Base-by-base conservation (phyloP, 2,329 filamentous ascomycete species). In the Microthyrium microscopicum region DNA sequence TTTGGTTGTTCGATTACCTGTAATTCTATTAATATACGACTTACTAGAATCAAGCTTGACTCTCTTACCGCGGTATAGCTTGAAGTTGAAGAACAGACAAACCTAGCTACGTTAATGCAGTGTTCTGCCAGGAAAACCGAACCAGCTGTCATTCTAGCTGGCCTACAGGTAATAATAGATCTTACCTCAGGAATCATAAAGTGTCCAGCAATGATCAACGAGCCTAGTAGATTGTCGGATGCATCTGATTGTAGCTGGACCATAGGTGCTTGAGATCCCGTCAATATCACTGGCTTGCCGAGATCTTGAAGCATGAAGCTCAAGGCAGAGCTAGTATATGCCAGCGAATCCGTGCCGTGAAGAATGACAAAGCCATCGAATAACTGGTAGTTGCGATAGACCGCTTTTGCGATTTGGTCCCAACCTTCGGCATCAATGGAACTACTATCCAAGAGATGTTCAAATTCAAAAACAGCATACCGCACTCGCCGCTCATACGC, bases 41-140 rank as follows among this genome's bases (percentile, higher is more conserved):
- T n/a, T n/a, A n/a, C n/a, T n/a, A n/a, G n/a, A n/a, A n/a, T n/a
- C n/a, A 7, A n/a, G n/a, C n/a, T n/a, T n/a, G n/a, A n/a, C n/a
- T n/a, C n/a, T n/a, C n/a, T n/a, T n/a, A n/a, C 85, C 85, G 18
- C 85, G 73, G 58, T 85, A 91, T 15, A 94, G 68, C 43, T 76
- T 82, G 58, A 91, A 80, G 55, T 89, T 82, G 64, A 94, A 94
- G 61, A 91, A 93, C 22, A 94, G 66, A 51, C 82, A 85, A n/a
- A n/a, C n/a, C n/a, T n/a, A n/a, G n/a, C n/a, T n/a, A n/a, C n/a
- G n/a, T n/a, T n/a, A n/a, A n/a, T n/a, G n/a, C n/a, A n/a, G n/a
- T n/a, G n/a, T n/a, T n/a, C n/a, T n/a, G n/a, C n/a, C n/a, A n/a
- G n/a, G n/a, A n/a, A n/a, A n/a, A n/a, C n/a, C n/a, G n/a, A n/a